phyloP scores from a whole-genome alignment of 148 eudicot species.

The Fagopyrum esculentum region DNA sequence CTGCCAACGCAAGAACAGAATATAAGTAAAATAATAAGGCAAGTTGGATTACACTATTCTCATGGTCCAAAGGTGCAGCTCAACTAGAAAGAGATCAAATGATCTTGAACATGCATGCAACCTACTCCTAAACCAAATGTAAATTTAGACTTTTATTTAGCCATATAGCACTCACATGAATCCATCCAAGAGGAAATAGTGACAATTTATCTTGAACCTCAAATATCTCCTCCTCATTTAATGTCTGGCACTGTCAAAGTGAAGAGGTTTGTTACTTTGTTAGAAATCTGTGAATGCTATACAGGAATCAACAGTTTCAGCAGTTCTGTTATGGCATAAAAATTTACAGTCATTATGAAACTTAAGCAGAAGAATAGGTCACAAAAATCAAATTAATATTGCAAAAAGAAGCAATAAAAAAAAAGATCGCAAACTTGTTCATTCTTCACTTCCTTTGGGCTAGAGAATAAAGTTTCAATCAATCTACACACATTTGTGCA shows the following conservation, averaged over 20 bases:
- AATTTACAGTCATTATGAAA: background rate
- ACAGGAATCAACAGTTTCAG: background rate
- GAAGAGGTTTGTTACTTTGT: conserved; percentile 1
- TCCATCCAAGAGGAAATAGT: conserved; percentile 96
- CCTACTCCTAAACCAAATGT: background rate
- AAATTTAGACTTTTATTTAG: background rate
- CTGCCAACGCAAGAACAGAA: conserved; percentile 28
- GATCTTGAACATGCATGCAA: background rate
- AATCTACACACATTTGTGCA: background rate
- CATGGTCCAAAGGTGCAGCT: background rate
- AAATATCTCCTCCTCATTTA: conserved; percentile 92
- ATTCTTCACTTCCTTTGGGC: background rate
- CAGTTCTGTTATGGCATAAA: background rate
- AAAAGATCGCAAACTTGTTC: background rate
- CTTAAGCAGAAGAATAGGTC: background rate
- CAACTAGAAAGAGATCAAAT: background rate
- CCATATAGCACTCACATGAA: conserved; percentile 61
- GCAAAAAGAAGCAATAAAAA: background rate
- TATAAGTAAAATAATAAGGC: background rate
- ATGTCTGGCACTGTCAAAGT: conserved; percentile 71
- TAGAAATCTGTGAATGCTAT: conserved; percentile 3
- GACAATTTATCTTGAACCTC: conserved; percentile 90
- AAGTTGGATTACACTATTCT: background rate
- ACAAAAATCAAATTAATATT: background rate
- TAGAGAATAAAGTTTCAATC: background rate